Evolutionary conservation across 169 alveolate species (phyloP).

Genomic region (Fabrea salina): DNA sequence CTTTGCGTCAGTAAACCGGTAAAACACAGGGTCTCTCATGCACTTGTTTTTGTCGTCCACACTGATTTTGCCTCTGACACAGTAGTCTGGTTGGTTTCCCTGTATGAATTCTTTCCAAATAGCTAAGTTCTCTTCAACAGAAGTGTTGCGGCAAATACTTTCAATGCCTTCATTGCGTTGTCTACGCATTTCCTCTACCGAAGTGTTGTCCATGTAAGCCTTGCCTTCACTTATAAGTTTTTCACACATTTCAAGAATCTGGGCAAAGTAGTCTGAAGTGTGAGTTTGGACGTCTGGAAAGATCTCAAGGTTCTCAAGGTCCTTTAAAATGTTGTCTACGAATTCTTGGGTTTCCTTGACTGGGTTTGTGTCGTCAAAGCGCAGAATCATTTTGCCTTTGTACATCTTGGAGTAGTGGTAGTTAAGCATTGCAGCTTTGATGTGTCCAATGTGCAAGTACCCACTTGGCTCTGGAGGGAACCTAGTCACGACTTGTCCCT

Average conservation of each 20-base stretch:
- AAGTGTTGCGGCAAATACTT: conserved; percentile 76
- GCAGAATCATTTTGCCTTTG: conserved; percentile 92
- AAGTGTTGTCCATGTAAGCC: conserved; percentile 97
- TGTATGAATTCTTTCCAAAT: conserved; percentile 76
- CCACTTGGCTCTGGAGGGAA: conserved; percentile 99
- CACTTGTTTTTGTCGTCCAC: conserved; percentile 93
- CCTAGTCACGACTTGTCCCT: conserved; percentile 97
- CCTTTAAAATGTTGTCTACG: conserved; percentile 92
- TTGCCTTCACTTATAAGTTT: conserved; percentile 84
- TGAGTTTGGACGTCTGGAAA: conserved; percentile 87
- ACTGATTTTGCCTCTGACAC: conserved; percentile 97
- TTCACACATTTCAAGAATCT: conserved; percentile 82
- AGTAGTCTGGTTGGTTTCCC: conserved; percentile 85
- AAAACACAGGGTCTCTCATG: conserved; percentile 98
- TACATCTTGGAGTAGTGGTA: conserved; percentile 93
- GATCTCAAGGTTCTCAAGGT: conserved; percentile 87
- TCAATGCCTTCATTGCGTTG: conserved; percentile 95
- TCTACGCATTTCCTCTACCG: conserved; percentile 93
- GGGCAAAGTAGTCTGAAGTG: conserved; percentile 94
- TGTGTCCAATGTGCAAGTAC: conserved; percentile 98
- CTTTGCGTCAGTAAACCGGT: conserved; percentile 90
- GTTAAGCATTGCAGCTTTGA: conserved; percentile 97
- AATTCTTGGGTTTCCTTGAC: conserved; percentile 94
- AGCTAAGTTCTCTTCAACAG: conserved; percentile 90
- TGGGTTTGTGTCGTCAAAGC: conserved; percentile 99